phyloP scores from a whole-genome alignment of 306 rosid genomes.

The Fragaria iinumae region DNA sequence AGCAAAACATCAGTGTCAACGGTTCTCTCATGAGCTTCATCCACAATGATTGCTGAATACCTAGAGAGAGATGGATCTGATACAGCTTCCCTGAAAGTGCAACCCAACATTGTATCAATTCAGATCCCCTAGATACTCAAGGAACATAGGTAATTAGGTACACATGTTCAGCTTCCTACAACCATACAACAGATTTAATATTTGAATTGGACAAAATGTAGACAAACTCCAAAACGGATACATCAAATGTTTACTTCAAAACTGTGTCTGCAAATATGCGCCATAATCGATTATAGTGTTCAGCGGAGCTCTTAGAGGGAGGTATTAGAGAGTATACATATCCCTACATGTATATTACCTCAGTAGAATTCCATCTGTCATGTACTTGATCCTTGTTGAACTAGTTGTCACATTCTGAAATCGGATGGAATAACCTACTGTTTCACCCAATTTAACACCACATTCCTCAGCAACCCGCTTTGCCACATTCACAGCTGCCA shows the following conservation, averaged over 20 bases:
- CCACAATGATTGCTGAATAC: conserved; percentile 80
- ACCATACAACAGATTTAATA: neutral
- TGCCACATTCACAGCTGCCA: conserved; percentile 89
- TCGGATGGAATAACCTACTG: conserved; percentile 87
- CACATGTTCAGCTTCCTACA: neutral
- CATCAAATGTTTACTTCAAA: neutral
- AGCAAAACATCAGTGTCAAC: conserved; percentile 84
- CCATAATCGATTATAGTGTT: neutral
- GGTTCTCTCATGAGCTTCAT: conserved; percentile 94
- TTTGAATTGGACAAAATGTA: neutral
- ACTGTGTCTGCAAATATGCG: neutral
- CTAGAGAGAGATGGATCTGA: conserved; percentile 80
- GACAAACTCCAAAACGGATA: neutral
- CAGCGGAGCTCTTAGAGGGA: neutral
- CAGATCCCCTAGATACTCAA: neutral
- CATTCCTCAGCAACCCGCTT: conserved; percentile 89
- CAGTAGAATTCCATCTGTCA: conserved; percentile 84
- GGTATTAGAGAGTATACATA: neutral
- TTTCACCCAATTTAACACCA: conserved; percentile 68
- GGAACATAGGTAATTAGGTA: neutral
- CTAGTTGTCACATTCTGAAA: conserved; percentile 69
- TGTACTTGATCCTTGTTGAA: conserved; percentile 78
- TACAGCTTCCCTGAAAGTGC: conserved; percentile 73
- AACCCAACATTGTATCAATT: conserved; percentile 18
- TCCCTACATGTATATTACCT: conserved; percentile 43